Evolutionary conservation across 1,284 basidiomycete genomes (phyloP), one percentile per base, ranked within the genome.

Genomic region (Apiotrichum domesticum): DNA sequence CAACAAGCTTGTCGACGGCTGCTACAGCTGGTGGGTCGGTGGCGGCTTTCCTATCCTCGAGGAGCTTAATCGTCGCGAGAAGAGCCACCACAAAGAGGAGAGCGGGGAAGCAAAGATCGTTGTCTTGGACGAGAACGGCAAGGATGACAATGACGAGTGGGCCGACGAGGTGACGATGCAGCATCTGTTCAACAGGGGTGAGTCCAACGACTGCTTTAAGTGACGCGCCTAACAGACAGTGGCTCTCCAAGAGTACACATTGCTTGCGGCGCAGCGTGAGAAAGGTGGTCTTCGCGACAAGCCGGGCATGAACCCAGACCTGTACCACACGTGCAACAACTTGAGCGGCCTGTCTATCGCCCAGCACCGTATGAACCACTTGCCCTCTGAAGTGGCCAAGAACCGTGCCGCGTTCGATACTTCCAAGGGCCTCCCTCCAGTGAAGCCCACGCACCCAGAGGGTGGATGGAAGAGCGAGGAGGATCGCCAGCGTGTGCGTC

Each of bases 21-120:
- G 96, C 77, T 99, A 98, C 75, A 87, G 89, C 35, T 98, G 96
- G 96, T 98, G 93, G 88, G 90, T 94, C 34, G 95, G 90, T 2
- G 94, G 94, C 0, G 83, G 87, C n/a, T 89, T 96, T 70, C 81
- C 84, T 0, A 78, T 97, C 9, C 77, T 96, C 0, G 87, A 88
- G 54, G 85, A 77, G 21, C 65, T 87, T 10, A 74, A 87, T 37
- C 65, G 62, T 68, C 47, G 69, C n/a, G 60, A 56, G 10, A 67
- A 70, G 52, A 34, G 46, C 35, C 46, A 45, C 53, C 45, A 54
- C 39, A 46, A 53, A 49, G 45, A 37, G 41, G 45, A 29, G 46
- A 46, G 43, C 42, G 47, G 52, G 29, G 34, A 15, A 1, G 51
- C 43, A 14, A 55, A 48, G 52, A 54, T 62, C 15, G 62, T 57